phyloP scores from a whole-genome alignment of 225 moss, liverwort and hornwort genomes.

The Asterella californica region DNA sequence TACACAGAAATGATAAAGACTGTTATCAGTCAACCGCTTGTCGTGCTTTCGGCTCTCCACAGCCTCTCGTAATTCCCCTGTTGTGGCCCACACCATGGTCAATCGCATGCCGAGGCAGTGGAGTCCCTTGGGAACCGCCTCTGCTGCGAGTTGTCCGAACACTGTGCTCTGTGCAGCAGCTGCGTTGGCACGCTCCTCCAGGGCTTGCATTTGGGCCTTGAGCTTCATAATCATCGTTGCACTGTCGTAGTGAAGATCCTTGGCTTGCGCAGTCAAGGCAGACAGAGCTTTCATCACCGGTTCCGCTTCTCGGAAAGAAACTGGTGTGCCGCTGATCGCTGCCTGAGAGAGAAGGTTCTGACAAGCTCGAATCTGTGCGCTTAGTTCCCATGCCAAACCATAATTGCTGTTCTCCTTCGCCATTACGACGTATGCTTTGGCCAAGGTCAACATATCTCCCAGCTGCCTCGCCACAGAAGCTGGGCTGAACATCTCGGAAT shows the following conservation, averaged over 20 bases:
- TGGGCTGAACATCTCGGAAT: conserved; percentile 24
- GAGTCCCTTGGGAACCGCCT: conserved; percentile 69
- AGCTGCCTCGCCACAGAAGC: conserved; percentile 60
- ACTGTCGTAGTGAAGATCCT: conserved; percentile 96
- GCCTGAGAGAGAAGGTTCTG: conserved; percentile 80
- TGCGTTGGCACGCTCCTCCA: conserved; percentile 91
- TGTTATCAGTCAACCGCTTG: conserved; percentile 53
- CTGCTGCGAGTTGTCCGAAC: conserved; percentile 81
- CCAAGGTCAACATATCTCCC: conserved; percentile 88
- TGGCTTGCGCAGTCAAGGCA: conserved; percentile 68
- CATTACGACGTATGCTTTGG: conserved; percentile 94
- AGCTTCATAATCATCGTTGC: conserved; percentile 99
- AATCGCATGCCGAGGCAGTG: conserved; percentile 80
- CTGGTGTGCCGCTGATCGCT: conserved; percentile 64
- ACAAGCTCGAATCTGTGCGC: conserved; percentile 87
- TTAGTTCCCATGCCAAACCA: conserved; percentile 87
- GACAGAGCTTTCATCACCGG: conserved; percentile 84
- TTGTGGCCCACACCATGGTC: conserved; percentile 63
- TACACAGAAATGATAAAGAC: conserved; percentile 65
- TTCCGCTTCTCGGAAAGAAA: conserved; percentile 65
- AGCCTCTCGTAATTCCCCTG: conserved; percentile 44
- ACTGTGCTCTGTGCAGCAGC: conserved; percentile 87
- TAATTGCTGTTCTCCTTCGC: conserved; percentile 95
- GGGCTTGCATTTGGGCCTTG: conserved; percentile 89
- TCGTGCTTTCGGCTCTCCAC: background rate